These are phyloP conservation scores for Trichoderma lentiforme DNA, from an alignment of 2,329 filamentous ascomycete species.

Conservation along the genomic window DNA sequence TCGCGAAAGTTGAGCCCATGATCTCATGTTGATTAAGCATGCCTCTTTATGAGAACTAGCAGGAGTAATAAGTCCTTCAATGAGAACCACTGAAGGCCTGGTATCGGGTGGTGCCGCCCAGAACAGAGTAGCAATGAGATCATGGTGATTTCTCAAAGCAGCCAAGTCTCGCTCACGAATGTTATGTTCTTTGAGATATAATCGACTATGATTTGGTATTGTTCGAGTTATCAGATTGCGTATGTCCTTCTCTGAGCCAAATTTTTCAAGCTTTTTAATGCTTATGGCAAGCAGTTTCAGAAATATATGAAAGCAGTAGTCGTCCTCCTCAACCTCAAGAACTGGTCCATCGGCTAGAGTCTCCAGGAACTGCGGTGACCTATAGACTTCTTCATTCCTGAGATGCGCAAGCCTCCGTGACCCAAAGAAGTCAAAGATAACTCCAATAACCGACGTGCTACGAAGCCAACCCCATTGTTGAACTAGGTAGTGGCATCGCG, in stretches of 20 bases:
- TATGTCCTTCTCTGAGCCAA: constrained; percentile 54
- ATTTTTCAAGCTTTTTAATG: constrained; percentile 49
- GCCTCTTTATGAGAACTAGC: constrained; percentile 63
- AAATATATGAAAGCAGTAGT: constrained; percentile 65
- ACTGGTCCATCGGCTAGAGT: constrained; percentile 46
- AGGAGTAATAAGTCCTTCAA: constrained; percentile 58
- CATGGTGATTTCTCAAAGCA: constrained; percentile 65
- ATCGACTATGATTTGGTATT: constrained; percentile 63
- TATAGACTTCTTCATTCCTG: constrained; percentile 61
- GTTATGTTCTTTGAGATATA: constrained; percentile 60
- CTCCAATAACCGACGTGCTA: constrained; percentile 55
- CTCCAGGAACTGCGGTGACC: constrained; percentile 60
- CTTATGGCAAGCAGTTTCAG: constrained; percentile 60
- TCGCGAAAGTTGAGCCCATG: constrained; percentile 60
- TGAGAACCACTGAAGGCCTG: constrained; percentile 50
- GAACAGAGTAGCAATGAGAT: constrained; percentile 63
- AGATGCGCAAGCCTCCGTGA: constrained; percentile 59
- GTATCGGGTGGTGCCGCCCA: constrained; percentile 58
- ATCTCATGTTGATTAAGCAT: constrained; percentile 59
- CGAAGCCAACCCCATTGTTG: constrained; percentile 64
- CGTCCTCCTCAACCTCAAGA: constrained; percentile 50
- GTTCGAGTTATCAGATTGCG: constrained; percentile 59
- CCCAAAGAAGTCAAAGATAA: constrained; percentile 67
- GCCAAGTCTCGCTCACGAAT: constrained; percentile 60
- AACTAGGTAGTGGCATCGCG: constrained; percentile 61